Conservation (phyloP, 495 filamentous ascomycete genomes). For the Chaetomium fimeti region DNA sequence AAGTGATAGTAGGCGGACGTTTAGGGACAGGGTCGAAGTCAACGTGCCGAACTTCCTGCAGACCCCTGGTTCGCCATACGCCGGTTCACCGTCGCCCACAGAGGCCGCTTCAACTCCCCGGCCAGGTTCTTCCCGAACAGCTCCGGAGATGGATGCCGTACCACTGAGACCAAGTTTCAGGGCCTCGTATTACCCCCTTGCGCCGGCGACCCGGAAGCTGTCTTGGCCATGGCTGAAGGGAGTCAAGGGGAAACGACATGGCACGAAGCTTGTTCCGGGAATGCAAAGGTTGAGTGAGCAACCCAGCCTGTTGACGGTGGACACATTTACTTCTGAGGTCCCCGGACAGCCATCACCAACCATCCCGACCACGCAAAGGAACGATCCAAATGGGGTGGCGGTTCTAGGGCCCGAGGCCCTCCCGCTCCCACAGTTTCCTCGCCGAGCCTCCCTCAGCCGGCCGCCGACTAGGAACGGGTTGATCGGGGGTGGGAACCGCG, state of each 20-base stretch:
- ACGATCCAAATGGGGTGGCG: neutral
- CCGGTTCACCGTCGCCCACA: conserved; percentile 1
- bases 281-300: conserved; percentile 17
- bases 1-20: conserved; percentile 22
- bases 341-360: neutral
- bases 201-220: conserved; percentile 18
- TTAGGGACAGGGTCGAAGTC: conserved; percentile 34
- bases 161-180: conserved; percentile 21
- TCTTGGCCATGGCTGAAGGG: conserved; percentile 33
- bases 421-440: neutral
- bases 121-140: neutral
- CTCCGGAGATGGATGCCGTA: neutral
- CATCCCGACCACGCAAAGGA: neutral
- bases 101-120: neutral
- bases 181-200: conserved; percentile 18
- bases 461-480: neutral
- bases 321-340: conserved; percentile 25
- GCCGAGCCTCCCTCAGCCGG: conserved; percentile 1
- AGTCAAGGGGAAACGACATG: conserved; percentile 1
- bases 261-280: conserved; percentile 11
- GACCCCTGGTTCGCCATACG: conserved; percentile 38
- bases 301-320: conserved; percentile 20
- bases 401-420: neutral
- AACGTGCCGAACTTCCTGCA: conserved; percentile 40
- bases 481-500: too few species aligned